Base-by-base conservation (phyloP, 176 grass and related monocot species). In the Alopecurus myosuroides region DNA sequence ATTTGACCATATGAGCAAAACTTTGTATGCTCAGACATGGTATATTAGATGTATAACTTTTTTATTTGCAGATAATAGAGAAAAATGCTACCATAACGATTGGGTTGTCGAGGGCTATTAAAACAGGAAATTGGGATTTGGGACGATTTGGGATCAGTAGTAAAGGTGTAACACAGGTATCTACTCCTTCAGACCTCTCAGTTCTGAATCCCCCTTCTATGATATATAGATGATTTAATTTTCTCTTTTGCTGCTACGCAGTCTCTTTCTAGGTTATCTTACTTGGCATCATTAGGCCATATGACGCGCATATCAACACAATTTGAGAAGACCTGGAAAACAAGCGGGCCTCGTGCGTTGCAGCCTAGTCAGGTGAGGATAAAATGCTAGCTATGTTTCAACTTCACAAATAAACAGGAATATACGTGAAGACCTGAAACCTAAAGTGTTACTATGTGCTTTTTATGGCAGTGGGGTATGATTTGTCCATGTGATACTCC, bases 281-380 rank as follows among this genome's bases (percentile, higher is more conserved):
- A 89, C 82, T 94, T 97, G 73, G 95, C 86, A 82, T 87, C 90
- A 19, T 83, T 97, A 88, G 95, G 95, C 46, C 88, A 93, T 62
- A 97, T 97, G 95, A 97, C 95, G 60, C 84, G 95, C 22, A 94
- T 97, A 89, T 93, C 95, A 67, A 92, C 95, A 51, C 95, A 97
- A 45, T 97, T 97, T 82, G 95, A 94, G 81, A 97, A 97, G 85
- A 94, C 92, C 42, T 52, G 95, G 45, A 97, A 97, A 97, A 93
- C 92, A 87, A 97, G 95, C 86, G 95, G 95, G 5, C 95, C 95
- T 28, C 94, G 95, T 65, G 95, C 95, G 76, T 91, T 97, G 88
- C 95, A 97, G 34, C 95, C 95, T 48, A 97, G 95, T 81, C 95
- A 97, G 90, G 95, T 94, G 86, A 70, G 80, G 46, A 42, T 15